phyloP scores from a whole-genome alignment of 2,329 filamentous ascomycete species.

The Cadophora sp. region DNA sequence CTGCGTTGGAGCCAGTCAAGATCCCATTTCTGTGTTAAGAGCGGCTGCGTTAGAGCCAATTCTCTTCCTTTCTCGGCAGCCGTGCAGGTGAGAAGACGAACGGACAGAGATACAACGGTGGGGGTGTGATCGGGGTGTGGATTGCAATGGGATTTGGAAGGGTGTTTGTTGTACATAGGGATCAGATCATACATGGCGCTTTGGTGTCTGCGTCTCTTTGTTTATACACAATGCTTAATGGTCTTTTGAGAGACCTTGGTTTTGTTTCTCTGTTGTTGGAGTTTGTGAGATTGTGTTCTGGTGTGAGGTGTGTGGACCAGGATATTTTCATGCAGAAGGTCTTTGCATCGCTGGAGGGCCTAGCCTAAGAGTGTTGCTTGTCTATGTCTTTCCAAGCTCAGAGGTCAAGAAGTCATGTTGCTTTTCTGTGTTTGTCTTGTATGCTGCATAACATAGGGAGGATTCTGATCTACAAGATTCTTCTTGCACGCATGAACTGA shows the following conservation, averaged over 20 bases:
- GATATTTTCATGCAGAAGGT: too few species aligned
- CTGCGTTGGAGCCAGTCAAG: slow-evolving; percentile 4
- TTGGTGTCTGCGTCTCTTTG: slow-evolving; percentile 39
- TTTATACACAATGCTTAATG: slow-evolving; percentile 34
- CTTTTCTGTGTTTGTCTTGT: too few species aligned
- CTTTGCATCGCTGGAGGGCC: too few species aligned
- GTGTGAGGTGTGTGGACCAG: too few species aligned
- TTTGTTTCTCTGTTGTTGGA: neutral
- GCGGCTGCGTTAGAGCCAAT: neutral
- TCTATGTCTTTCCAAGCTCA: too few species aligned
- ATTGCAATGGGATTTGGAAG: slow-evolving; percentile 3
- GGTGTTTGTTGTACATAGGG: slow-evolving; percentile 40
- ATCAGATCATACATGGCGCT: slow-evolving; percentile 43
- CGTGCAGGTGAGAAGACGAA: neutral
- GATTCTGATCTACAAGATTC: too few species aligned
- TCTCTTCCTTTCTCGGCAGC: slow-evolving; percentile 14
- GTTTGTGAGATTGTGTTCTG: neutral
- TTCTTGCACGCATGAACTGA: too few species aligned
- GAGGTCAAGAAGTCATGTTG: too few species aligned
- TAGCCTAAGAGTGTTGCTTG: too few species aligned
- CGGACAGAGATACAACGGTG: slow-evolving; percentile 9
- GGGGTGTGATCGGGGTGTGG: slow-evolving; percentile 14
- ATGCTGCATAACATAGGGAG: too few species aligned
- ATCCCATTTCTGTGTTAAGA: slow-evolving; percentile 20
- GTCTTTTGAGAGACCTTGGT: neutral